phyloP scores from a whole-genome alignment of 169 alveolate species.

The Haemoproteus tartakovskyi region DNA sequence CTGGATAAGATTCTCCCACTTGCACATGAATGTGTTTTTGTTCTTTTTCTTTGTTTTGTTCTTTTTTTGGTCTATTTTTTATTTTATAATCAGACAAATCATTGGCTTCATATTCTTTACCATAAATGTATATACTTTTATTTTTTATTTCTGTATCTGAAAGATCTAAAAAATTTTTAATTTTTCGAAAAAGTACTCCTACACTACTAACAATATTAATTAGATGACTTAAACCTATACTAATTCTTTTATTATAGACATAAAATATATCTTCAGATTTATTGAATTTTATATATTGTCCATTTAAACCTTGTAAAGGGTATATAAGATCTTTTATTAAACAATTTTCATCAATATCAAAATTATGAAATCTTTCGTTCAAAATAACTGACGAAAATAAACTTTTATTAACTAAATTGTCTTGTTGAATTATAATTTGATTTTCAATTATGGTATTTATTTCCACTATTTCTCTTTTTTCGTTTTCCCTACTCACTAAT shows the following conservation, averaged over 20 bases:
- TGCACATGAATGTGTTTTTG: no score
- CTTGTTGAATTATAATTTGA: conserved; percentile 4
- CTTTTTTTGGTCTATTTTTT: no score
- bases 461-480: not conserved
- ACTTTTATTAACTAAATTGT: conserved; percentile 37
- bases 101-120: no score
- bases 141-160: not conserved
- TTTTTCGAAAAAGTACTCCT: conserved; percentile 4
- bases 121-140: no score
- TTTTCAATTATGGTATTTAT: not conserved
- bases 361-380: conserved; percentile 18
- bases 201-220: conserved; percentile 16
- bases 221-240: conserved; percentile 38
- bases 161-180: not conserved
- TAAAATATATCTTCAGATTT: conserved; percentile 5
- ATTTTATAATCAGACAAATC: no score
- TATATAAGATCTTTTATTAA: conserved; percentile 28
- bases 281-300: conserved; percentile 29
- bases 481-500: not conserved
- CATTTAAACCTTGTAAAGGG: conserved; percentile 54
- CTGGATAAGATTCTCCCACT: no score
- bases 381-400: conserved; percentile 35
- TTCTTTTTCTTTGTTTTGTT: no score
- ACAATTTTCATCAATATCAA: conserved; percentile 34
- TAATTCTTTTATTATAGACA: conserved; percentile 23